Conservation (phyloP, 768 basidiomycete species). For the Mycena chlorophos region DNA sequence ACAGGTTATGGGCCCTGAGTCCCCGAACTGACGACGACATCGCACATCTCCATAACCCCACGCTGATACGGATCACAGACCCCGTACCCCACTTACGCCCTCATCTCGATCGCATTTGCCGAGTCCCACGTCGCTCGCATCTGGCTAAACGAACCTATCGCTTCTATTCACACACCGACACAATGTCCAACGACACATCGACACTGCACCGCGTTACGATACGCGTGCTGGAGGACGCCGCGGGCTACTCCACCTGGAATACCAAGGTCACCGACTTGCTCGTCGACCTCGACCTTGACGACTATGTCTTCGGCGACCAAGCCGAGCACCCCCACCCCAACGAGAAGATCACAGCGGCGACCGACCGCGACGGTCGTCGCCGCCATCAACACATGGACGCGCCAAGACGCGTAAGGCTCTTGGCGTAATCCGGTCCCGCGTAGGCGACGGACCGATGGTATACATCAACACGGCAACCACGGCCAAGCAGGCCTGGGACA, state of each 20-base stretch:
- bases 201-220: constrained; percentile 14
- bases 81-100: too few relatives aligned
- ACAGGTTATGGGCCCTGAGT: constrained; percentile 9
- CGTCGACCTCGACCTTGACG: constrained; percentile 17
- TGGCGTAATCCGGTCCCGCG: constrained; percentile 28
- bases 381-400: constrained; percentile 1
- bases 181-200: constrained; percentile 13
- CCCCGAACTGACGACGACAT: constrained; percentile 1
- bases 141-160: too few relatives aligned
- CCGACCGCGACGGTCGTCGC: neutral
- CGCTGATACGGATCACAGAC: too few relatives aligned
- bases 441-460: constrained; percentile 20
- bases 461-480: constrained; percentile 28
- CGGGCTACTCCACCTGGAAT: constrained; percentile 20
- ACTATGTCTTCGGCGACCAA: constrained; percentile 10
- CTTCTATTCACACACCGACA: neutral
- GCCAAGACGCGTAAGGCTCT: constrained; percentile 32
- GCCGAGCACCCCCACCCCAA: neutral
- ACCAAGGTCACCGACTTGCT: constrained; percentile 20
- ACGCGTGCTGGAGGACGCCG: constrained; percentile 15
- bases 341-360: neutral
- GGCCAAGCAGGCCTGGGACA: constrained; percentile 30
- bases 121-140: neutral
- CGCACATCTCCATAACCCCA: neutral
- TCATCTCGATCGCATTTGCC: too few relatives aligned